Evolutionary conservation across 305 asterid genomes (phyloP), one percentile per base, ranked within the genome.

Genomic region (Solanum hybrid): DNA sequence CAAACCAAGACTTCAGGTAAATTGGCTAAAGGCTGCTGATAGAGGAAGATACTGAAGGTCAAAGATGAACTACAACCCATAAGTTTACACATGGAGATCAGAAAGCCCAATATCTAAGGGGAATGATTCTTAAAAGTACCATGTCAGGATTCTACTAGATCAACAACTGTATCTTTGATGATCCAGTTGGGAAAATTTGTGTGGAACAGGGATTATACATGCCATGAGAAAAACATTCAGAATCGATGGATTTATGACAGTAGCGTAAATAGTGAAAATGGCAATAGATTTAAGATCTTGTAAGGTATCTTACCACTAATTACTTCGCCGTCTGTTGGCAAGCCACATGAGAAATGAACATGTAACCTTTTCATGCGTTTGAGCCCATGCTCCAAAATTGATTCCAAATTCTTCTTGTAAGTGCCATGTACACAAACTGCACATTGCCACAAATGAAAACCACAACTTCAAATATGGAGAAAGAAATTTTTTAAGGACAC

Each of bases 361-460:
- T 96, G 99, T 88, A 96, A 91, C 92, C 99, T 95, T 91, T 93
- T 91, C 99, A 97, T 97, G 91, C 98, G 95, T 81, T 95, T 97
- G 87, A 97, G 98, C 84, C 99, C 99, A 89, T 91, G 94, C 89
- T 90, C 93, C 89, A 94, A 90, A 89, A 97, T 97, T 45, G 97
- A 95, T 72, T 94, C 96, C 96, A 97, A 92, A 91, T 93, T 92
- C 77, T 73, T 94, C 93, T 89, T 94, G 93, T 97, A 97, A 89
- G 99, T 96, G 90, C 99, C 99, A 88, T 97, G 99, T 82, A 95
- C 99, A 88, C 99, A 97, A 86, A 94, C 99, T 97, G 93, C 89
- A 87, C 29, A 90, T 69, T 86, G 87, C 56, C 92, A 89, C 82
- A 89, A 38, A n/a, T n/a, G 66, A 87, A 73, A 88, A 86, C 42